Base-by-base conservation (phyloP, 805 yeast genomes). In the Candida adriatica region DNA sequence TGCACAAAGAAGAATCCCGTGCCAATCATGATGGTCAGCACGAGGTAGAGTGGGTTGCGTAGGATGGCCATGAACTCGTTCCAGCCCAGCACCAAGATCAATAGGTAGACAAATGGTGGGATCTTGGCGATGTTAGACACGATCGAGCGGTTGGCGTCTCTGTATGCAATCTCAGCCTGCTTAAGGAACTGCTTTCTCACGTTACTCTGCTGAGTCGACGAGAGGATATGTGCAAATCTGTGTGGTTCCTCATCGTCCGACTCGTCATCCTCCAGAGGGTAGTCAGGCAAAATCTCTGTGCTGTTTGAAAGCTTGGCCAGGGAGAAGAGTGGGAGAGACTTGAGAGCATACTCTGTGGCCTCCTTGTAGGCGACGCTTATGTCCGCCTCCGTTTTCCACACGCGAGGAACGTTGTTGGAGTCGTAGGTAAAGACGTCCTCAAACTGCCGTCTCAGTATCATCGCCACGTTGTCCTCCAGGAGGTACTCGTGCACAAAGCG, bases 31-130 rank as follows among this genome's bases (percentile, higher is more conserved):
- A 88, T 52, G 2, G 72, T 46, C 29, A 87, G 53, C 6, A 82
- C 65, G 42, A 88, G 75, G 45, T 82, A 70, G n/a, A 90, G 48
- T 31, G 98, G 96, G 52, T 84, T 88, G 41, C 94, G 71, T 26
- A 92, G 51, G 13, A 92, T 73, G 8, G 92, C 80, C 81, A 87
- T 72, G 44, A 92, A 79, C 64, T 92, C 96, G 56, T 88, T 88
- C 96, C 96, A 92, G 8, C 98, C 98, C 15, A 92, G 63, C 4
- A 83, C 75, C 3, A 81, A 55, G 16, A 92, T 61, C 10, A 90
- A 50, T 8, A 75, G 59, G 59, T 85, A 87, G 35, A 92, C 74
- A 64, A 80, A 92, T 42, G 76, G 64, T 4, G 98, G 98, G 35
- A 92, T 80, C 37, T 79, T 77, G 1, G 95, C 75, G 9, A 76